Conservation (phyloP, 2,329 filamentous ascomycete genomes). For the Hymenoscyphus fraxineus region DNA sequence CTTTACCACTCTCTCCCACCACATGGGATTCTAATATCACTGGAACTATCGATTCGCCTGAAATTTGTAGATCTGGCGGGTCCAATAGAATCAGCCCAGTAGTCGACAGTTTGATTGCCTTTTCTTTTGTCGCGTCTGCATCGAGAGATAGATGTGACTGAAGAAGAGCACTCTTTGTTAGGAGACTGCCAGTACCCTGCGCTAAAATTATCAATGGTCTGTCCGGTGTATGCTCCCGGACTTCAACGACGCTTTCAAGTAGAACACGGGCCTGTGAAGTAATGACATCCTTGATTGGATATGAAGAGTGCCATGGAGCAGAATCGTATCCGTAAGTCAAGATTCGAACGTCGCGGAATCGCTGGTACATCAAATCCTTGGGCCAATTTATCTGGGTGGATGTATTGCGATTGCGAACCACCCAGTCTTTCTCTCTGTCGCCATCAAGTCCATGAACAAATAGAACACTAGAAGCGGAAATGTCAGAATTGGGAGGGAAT, state of each 20-base stretch:
- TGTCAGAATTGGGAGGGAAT: not conserved
- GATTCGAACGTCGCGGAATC: not conserved
- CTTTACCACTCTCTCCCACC: not conserved
- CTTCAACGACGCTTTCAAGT: not conserved
- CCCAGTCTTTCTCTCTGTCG: constrained; percentile 3
- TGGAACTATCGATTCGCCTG: not conserved
- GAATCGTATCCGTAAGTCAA: constrained; percentile 3
- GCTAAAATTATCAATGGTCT: constrained; percentile 3
- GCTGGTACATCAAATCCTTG: not conserved
- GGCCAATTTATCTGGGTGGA: not conserved
- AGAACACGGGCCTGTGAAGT: not conserved
- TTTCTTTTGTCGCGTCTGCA: not conserved
- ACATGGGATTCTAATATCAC: not conserved
- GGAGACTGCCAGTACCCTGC: not conserved
- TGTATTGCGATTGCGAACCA: not conserved
- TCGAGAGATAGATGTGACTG: constrained; percentile 3
- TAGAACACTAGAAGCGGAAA: not conserved
- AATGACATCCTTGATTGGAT: constrained; percentile 5
- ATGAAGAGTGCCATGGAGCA: constrained; percentile 1
- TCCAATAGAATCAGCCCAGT: not conserved
- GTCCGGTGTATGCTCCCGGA: not conserved
- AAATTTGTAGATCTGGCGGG: not conserved
- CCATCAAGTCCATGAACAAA: constrained; percentile 5
- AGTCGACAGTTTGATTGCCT: not conserved
- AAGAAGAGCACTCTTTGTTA: constrained; percentile 5